Evolutionary conservation across 1,139 yeast genomes (phyloP).

Genomic region (Scheffersomyces titani): DNA sequence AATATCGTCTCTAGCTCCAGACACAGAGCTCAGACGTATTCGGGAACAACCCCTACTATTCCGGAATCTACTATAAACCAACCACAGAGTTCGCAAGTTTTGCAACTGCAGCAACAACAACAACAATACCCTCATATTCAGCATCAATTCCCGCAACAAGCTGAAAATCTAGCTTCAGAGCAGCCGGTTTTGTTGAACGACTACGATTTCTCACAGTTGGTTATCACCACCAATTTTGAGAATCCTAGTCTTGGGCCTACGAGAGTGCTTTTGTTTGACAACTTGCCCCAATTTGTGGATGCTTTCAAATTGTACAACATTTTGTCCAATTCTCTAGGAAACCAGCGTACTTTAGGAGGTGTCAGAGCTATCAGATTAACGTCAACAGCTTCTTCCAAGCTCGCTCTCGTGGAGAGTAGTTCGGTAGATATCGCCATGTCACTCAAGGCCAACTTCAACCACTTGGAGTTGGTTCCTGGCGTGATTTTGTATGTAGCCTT

Average conservation of each 20-base stretch:
- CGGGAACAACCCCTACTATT: constrained; percentile 35
- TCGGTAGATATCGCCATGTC: constrained; percentile 73
- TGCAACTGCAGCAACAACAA: constrained; percentile 24
- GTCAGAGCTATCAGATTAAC: constrained; percentile 55
- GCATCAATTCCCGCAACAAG: constrained; percentile 13
- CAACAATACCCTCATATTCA: constrained; percentile 13
- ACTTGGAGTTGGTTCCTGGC: constrained; percentile 80
- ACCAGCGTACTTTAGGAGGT: constrained; percentile 24
- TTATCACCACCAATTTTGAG: constrained; percentile 61
- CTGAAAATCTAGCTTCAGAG: constrained; percentile 3
- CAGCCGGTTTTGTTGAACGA: constrained; percentile 54
- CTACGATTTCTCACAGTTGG: constrained; percentile 45
- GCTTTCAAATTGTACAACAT: constrained; percentile 37
- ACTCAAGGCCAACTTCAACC: constrained; percentile 75
- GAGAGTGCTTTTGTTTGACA: constrained; percentile 71
- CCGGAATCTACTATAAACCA: constrained; percentile 18
- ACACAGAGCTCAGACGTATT: constrained; percentile 45
- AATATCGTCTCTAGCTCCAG: constrained; percentile 19
- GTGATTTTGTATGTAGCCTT: constrained; percentile 63
- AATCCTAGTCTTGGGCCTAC: constrained; percentile 77
- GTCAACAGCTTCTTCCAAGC: constrained; percentile 36
- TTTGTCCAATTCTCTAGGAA: constrained; percentile 29
- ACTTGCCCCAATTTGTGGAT: constrained; percentile 58
- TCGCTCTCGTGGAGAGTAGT: constrained; percentile 75
- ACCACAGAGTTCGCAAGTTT: constrained; percentile 3